Base-by-base conservation (phyloP, 345 rosid genomes). In the Camelina neglecta region DNA sequence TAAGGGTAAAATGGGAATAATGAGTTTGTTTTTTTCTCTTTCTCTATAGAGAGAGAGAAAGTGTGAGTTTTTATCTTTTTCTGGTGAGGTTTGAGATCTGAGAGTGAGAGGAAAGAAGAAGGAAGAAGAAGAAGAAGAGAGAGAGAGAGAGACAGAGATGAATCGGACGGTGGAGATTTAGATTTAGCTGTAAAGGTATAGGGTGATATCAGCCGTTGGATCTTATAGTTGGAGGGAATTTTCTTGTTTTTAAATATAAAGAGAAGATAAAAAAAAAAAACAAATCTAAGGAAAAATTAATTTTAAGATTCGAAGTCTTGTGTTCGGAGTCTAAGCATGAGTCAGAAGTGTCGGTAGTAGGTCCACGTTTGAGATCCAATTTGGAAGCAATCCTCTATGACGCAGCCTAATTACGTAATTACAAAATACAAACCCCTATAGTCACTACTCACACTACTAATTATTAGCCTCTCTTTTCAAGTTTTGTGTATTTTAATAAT, bases 131-230 rank as follows among this genome's bases (percentile, higher is more conserved):
- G 33, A 49, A 11, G 39, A 35, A 11, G 39, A 35, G 38, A 35
- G 38, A 35, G 38, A 7, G 5, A 65, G 35, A 45, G 38, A 35
- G 38, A 7, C 0, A 65, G 35, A 45, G 54, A 48, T 29, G 67
- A 63, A 84, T 84, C 84, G 60, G 80, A 84, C 78, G 92, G 96
- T 60, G 60, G 60, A 67, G 80, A 76, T 83, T 74, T 45, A 91
- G 96, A 91, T 84, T 85, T 81, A 83, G 80, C 5, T 5, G 57
- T 74, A 8, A 42, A 8, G 11, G 65, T 3, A n/a, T 39, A 3
- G 18, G 9, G 38, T 65, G 48, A 65, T 80, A 12, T 65, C 7
- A 60, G 10, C 60, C 93, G 86, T 89, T 69, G 84, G 97, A 85
- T 88, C 45, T 39, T 12, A 58, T 48, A 60, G 68, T 77, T 71